These are phyloP conservation scores for Globisporangium takayamanum DNA, from an alignment of 352 stramenopile genomes.

Conservation along the genomic window DNA sequence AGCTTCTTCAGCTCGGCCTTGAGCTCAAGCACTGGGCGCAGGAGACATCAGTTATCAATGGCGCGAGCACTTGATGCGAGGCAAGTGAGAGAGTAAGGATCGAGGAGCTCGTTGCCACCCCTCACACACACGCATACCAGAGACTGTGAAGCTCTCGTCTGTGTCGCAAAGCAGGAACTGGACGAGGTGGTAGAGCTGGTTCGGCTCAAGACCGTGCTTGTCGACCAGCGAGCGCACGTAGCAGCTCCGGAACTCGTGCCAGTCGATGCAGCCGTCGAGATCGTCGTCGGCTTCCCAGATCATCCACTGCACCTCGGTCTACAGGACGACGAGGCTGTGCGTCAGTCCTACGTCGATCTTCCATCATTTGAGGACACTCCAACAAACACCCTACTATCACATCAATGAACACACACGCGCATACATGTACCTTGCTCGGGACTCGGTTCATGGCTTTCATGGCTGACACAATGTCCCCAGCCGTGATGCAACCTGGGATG, in stretches of 20 bases:
- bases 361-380: neutral
- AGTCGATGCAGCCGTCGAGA: slow-evolving; percentile 87
- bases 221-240: slow-evolving; percentile 90
- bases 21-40: slow-evolving; percentile 25
- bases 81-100: neutral
- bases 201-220: slow-evolving; percentile 89
- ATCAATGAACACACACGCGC: slow-evolving; percentile 1
- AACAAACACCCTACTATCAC: neutral
- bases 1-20: slow-evolving; percentile 44
- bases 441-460: slow-evolving; percentile 31
- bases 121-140: slow-evolving; percentile 22
- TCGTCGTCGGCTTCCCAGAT: slow-evolving; percentile 97
- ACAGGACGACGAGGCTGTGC: neutral
- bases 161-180: slow-evolving; percentile 94
- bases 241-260: slow-evolving; percentile 91
- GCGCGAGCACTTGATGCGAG: neutral
- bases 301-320: slow-evolving; percentile 93
- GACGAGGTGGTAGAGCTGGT: slow-evolving; percentile 91
- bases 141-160: slow-evolving; percentile 86
- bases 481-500: slow-evolving; percentile 29
- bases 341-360: neutral
- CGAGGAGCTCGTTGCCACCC: neutral
- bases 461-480: slow-evolving; percentile 35
- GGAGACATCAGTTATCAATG: neutral
- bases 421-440: slow-evolving; percentile 21